Evolutionary conservation across 2,329 filamentous ascomycete species (phyloP).

Genomic region (Coniochaeta prunicola): DNA sequence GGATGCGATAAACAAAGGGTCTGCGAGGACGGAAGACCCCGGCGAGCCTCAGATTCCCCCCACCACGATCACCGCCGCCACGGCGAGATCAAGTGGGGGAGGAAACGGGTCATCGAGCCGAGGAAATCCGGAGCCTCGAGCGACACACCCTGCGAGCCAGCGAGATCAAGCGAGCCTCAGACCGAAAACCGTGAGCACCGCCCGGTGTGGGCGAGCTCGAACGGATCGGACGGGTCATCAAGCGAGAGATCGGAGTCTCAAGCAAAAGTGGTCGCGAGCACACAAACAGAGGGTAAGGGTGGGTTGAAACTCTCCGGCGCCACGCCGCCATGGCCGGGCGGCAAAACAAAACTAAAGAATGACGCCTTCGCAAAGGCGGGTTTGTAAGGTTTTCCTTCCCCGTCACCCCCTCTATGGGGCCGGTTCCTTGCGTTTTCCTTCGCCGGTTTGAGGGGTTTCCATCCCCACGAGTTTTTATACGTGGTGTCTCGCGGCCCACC

Average conservation of each 20-base stretch:
- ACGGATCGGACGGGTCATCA: background rate
- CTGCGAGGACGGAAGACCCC: background rate
- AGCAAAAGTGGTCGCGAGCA: background rate
- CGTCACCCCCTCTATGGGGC: background rate
- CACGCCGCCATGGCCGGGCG: background rate
- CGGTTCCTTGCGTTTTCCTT: background rate
- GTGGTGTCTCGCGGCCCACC: background rate
- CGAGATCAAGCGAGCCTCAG: background rate
- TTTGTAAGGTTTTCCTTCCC: background rate
- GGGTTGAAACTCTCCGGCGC: background rate
- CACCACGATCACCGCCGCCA: background rate
- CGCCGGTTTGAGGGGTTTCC: background rate
- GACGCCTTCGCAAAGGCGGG: background rate
- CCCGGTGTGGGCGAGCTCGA: background rate
- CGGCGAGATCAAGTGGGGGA: background rate
- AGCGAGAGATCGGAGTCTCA: background rate
- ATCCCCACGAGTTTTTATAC: background rate
- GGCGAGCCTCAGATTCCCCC: background rate
- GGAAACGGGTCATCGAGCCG: background rate
- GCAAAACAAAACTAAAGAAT: background rate
- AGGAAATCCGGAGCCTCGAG: background rate
- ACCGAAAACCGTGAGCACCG: background rate
- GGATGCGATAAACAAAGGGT: background rate
- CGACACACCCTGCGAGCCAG: background rate
- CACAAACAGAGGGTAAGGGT: background rate